Percentiles rank a stretch among this genome's conserved stretches.
Evolutionary conservation across 139 green algal genomes (phyloP).

Genomic region (Pycnococcus provasolii): DNA sequence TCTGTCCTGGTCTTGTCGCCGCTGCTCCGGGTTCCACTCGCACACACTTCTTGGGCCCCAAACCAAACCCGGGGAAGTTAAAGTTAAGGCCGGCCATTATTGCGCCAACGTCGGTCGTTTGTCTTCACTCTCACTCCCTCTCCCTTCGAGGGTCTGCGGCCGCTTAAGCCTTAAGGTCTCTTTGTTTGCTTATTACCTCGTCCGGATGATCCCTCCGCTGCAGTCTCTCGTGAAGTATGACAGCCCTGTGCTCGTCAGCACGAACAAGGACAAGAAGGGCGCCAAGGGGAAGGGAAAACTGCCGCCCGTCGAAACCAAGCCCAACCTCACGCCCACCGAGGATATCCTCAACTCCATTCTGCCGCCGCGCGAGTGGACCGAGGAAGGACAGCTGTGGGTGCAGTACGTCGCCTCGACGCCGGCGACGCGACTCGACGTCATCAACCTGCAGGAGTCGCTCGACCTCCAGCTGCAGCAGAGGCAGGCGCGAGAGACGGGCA

Average conservation of each 20-base stretch:
- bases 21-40: no score
- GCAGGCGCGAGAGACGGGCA: slow-evolving; percentile 72
- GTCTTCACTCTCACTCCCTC: no score
- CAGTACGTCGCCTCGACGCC: slow-evolving; percentile 72
- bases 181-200: background rate
- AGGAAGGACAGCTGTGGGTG: slow-evolving; percentile 75
- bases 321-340: slow-evolving; percentile 59
- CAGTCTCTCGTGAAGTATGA: slow-evolving; percentile 65
- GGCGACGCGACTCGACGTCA: slow-evolving; percentile 69
- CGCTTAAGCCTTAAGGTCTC: background rate
- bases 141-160: no score
- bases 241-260: slow-evolving; percentile 53
- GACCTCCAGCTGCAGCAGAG: slow-evolving; percentile 74
- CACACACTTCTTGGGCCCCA: no score
- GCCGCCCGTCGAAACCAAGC: slow-evolving; percentile 56
- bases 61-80: no score
- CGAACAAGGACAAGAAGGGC: slow-evolving; percentile 47
- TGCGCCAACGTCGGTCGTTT: no score
- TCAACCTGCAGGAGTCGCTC: slow-evolving; percentile 74
- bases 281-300: slow-evolving; percentile 42
- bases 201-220: slow-evolving; percentile 47
- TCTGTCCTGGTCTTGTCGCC: no score
- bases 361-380: slow-evolving; percentile 67
- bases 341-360: slow-evolving; percentile 81
- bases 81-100: no score